Percentiles rank a stretch among this genome's conserved stretches.
Evolutionary conservation across 2,329 filamentous ascomycete genomes (phyloP).

Genomic region (Pseudogymnoascus sp.): DNA sequence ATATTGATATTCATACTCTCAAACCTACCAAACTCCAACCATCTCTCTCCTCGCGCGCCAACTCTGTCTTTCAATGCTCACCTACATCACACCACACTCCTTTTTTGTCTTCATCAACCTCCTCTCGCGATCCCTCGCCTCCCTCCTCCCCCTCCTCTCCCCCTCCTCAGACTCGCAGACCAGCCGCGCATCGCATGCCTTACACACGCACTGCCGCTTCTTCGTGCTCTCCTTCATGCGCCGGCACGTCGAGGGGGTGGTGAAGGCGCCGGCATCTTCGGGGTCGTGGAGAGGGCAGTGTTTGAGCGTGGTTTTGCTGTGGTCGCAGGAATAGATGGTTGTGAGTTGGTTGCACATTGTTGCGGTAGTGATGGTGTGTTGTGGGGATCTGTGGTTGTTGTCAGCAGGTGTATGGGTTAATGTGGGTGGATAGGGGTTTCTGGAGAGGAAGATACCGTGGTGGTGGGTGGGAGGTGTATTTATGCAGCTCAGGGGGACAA

Average conservation of each 20-base stretch:
- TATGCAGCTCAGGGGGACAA: neutral
- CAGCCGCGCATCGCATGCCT: neutral
- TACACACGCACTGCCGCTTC: neutral
- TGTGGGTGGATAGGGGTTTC: neutral
- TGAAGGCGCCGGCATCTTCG: neutral
- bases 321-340: neutral
- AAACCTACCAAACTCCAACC: constrained; percentile 20
- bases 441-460: neutral
- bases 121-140: neutral
- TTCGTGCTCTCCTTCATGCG: neutral
- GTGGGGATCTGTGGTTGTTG: neutral
- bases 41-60: no score
- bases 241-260: neutral
- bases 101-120: neutral
- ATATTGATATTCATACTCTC: constrained; percentile 2
- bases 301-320: neutral
- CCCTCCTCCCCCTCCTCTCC: neutral
- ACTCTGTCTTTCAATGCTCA: neutral
- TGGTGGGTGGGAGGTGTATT: neutral
- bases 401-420: neutral
- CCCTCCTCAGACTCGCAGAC: neutral
- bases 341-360: neutral
- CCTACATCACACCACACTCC: neutral
- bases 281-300: neutral
- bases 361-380: neutral